Evolutionary conservation across 2,329 filamentous ascomycete species (phyloP).

Genomic region (Xylariaceae sp.): DNA sequence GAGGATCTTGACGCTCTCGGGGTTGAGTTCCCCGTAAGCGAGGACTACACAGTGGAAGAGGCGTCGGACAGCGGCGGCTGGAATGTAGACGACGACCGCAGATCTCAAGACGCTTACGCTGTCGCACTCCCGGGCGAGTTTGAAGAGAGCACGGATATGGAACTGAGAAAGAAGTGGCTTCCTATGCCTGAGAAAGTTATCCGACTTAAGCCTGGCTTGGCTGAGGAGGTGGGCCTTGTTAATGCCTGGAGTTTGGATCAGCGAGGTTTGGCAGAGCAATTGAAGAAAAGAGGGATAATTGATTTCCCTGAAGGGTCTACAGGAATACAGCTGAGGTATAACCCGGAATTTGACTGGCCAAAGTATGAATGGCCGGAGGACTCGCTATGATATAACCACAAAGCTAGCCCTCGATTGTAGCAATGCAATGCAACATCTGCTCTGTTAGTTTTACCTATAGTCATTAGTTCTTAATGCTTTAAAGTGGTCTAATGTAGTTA

Average conservation of each 20-base stretch:
- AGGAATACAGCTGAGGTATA: constrained; percentile 11
- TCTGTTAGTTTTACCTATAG: too few species aligned
- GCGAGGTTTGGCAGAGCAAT: constrained; percentile 1
- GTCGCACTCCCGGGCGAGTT: constrained; percentile 21
- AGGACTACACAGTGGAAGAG: constrained; percentile 14
- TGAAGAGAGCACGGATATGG: constrained; percentile 18
- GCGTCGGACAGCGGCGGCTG: constrained; percentile 7
- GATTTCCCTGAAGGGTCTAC: constrained; percentile 21
- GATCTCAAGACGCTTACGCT: constrained; percentile 3
- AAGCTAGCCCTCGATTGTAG: too few species aligned
- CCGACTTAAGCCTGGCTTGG: background rate
- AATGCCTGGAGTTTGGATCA: background rate
- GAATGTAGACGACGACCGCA: constrained; percentile 12
- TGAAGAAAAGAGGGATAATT: constrained; percentile 17
- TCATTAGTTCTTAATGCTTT: too few species aligned
- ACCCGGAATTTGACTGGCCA: constrained; percentile 20
- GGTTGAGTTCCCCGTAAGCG: constrained; percentile 13
- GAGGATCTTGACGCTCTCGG: constrained; percentile 21
- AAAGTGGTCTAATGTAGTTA: too few species aligned
- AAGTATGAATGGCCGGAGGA: constrained; percentile 15
- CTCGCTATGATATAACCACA: too few species aligned
- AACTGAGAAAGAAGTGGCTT: background rate
- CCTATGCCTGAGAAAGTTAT: constrained; percentile 1
- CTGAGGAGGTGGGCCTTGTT: background rate
- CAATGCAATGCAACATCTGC: too few species aligned